Evolutionary conservation across 306 rosid genomes (phyloP).

Genomic region (Trifolium repens): DNA sequence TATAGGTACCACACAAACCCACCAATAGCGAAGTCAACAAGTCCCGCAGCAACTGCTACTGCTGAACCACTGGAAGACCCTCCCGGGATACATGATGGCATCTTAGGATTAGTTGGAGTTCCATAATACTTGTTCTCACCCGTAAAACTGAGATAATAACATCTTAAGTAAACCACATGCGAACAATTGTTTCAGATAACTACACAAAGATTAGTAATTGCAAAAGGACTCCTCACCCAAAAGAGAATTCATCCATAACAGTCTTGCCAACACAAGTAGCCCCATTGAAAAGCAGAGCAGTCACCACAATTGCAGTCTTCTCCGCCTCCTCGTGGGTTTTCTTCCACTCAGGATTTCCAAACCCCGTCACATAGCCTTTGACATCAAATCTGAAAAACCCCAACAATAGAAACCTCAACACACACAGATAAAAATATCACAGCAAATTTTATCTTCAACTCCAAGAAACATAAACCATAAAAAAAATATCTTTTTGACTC

Average conservation of each 20-base stretch:
- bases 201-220: background rate
- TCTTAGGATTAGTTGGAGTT: constrained; percentile 68
- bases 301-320: constrained; percentile 69
- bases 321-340: constrained; percentile 59
- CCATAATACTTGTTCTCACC: constrained; percentile 78
- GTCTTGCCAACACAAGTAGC: constrained; percentile 82
- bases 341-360: constrained; percentile 79
- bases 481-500: background rate
- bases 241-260: constrained; percentile 74
- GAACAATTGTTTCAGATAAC: constrained; percentile 18
- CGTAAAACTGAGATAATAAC: constrained; percentile 52
- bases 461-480: background rate
- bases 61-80: constrained; percentile 85
- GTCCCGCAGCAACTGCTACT: constrained; percentile 77
- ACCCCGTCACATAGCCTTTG: constrained; percentile 72
- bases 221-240: constrained; percentile 58
- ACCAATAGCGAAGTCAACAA: constrained; percentile 85
- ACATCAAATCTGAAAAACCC: constrained; percentile 62
- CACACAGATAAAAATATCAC: constrained; percentile 22
- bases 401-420: constrained; percentile 33
- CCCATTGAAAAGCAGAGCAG: constrained; percentile 65
- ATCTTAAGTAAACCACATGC: constrained; percentile 18
- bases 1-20: constrained; percentile 31
- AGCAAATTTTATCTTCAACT: constrained; percentile 18
- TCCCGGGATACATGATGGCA: constrained; percentile 62